These are phyloP conservation scores for Tripidium arundinaceum DNA, from an alignment of 202 grass and related monocot species.

Conservation along the genomic window DNA sequence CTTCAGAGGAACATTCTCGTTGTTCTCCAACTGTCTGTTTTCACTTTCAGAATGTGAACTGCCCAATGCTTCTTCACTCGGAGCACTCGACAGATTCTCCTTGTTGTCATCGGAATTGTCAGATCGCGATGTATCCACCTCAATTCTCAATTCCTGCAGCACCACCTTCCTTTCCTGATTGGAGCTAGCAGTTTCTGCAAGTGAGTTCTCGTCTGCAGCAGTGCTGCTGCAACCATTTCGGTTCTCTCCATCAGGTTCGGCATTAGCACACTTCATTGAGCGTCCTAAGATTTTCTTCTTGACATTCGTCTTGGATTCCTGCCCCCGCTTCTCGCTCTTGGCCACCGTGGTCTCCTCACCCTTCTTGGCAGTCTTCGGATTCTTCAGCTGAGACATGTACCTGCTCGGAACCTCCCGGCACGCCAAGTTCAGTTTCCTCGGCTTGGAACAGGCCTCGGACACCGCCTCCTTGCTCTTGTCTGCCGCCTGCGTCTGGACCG, in stretches of 20 bases:
- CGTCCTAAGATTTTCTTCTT: conserved; percentile 43
- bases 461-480: conserved; percentile 24
- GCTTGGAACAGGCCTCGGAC: conserved; percentile 44
- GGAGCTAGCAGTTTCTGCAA: neutral
- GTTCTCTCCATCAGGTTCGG: neutral
- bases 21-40: conserved; percentile 35
- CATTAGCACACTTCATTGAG: conserved; percentile 27
- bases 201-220: neutral
- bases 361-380: conserved; percentile 39
- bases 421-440: conserved; percentile 59
- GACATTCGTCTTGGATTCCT: conserved; percentile 25
- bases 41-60: conserved; percentile 15
- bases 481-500: neutral
- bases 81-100: conserved; percentile 33
- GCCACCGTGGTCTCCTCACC: conserved; percentile 15
- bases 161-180: neutral
- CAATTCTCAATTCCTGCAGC: conserved; percentile 16
- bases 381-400: conserved; percentile 47
- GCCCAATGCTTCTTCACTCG: neutral
- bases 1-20: conserved; percentile 61
- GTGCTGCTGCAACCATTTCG: neutral
- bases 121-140: neutral
- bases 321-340: conserved; percentile 25
- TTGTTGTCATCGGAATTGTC: conserved; percentile 37
- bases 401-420: conserved; percentile 75